These are phyloP conservation scores for Microbotryum silenes-acaulis DNA, from an alignment of 1,284 basidiomycete species.

Conservation along the genomic window DNA sequence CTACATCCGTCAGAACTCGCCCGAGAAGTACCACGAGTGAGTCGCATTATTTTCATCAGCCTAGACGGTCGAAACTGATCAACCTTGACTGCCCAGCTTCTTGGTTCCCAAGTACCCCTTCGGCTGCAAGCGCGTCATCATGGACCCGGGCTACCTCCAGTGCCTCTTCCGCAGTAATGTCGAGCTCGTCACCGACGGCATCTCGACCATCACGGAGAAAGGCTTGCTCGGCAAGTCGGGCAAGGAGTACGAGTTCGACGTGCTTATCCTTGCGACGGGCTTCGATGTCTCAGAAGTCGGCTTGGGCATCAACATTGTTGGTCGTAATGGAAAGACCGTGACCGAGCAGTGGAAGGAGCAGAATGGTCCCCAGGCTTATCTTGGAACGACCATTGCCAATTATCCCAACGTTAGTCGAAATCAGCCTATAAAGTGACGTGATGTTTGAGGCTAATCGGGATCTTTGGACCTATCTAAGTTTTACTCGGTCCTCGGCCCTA, in stretches of 20 bases:
- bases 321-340: constrained; percentile 13
- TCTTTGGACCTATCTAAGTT: background rate
- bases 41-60: constrained; percentile 18
- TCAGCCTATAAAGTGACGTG: constrained; percentile 3
- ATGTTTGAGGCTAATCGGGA: background rate
- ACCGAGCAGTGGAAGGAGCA: constrained; percentile 19
- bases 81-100: no score
- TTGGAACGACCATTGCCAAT: constrained; percentile 16
- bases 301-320: constrained; percentile 15
- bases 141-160: constrained; percentile 23
- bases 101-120: constrained; percentile 7
- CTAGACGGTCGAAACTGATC: background rate
- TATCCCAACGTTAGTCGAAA: constrained; percentile 13
- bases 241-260: constrained; percentile 19
- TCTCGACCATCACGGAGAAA: constrained; percentile 26
- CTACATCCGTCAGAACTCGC: constrained; percentile 31
- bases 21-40: constrained; percentile 31
- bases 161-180: constrained; percentile 14
- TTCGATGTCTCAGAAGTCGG: constrained; percentile 18
- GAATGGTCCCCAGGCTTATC: constrained; percentile 20
- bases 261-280: constrained; percentile 27
- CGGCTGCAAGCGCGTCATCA: constrained; percentile 4
- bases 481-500: constrained; percentile 1
- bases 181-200: constrained; percentile 16
- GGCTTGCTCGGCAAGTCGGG: constrained; percentile 16